Evolutionary conservation across 805 yeast genomes (phyloP), one percentile per base, ranked within the genome.

Genomic region (Metschnikowia henanensis): DNA sequence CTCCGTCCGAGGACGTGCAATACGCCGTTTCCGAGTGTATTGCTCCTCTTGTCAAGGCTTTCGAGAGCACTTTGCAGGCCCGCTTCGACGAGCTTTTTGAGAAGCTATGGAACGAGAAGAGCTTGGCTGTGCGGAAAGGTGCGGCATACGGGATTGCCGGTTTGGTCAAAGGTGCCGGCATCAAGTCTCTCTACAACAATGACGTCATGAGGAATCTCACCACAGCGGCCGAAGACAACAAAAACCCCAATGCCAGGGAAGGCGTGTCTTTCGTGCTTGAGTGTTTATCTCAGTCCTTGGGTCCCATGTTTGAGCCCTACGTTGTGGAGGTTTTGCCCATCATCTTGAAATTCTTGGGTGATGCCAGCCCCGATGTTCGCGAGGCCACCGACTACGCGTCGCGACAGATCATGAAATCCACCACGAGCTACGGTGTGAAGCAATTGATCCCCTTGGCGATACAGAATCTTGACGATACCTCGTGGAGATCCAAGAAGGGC

Each of bases 111-210:
- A 61, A 65, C 7, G 81, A 80, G 2, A 67, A 68, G 25, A 43
- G 47, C 17, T 57, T 70, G 30, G 76, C 77, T 1, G 70, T 73
- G n/a, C 77, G 96, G 60, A 78, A 92, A 52, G 99, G 98, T 58
- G 92, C 97, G 2, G 98, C 98, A 1, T 90, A 87, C 68, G 99
- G 98, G 63, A 77, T 94, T 55, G 87, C 98, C 18, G 99, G 99
- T 50, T 66, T 94, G 35, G 92, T 87, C 3, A 84, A 87, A 58
- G 99, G 99, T 46, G 77, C 81, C 18, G 99, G 99, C 53, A 80
- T 94, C 41, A 75, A 80, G 46, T 76, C 95, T 0, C 68, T 94
- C 40, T 76, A 87, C 9, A 84, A 84, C 38, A 81, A 79, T 58
- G 96, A 88, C 56, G 75, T 94, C 33, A 81, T 89, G 45, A 76